phyloP scores from a whole-genome alignment of 768 basidiomycete species.

The Serendipita sp. region DNA sequence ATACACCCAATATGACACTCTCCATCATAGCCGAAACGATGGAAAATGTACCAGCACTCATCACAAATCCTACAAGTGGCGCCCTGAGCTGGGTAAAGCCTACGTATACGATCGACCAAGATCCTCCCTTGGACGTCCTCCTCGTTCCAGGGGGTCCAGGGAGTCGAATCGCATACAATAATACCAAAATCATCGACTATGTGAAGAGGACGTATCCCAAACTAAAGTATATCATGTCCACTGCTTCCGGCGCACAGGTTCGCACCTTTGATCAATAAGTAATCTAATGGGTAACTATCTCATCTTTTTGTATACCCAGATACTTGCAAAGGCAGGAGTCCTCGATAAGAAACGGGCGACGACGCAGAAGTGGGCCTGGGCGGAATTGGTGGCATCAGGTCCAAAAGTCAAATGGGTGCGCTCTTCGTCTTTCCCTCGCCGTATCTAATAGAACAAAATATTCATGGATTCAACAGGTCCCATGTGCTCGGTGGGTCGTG shows the following conservation, averaged over 20 bases:
- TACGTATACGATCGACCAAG: slow-evolving; percentile 6
- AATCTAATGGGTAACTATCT: no score
- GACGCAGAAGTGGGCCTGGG: slow-evolving; percentile 24
- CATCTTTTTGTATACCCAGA: background rate
- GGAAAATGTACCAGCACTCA: background rate
- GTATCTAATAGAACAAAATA: no score
- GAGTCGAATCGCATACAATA: slow-evolving; percentile 1
- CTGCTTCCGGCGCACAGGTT: slow-evolving; percentile 1
- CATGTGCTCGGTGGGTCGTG: slow-evolving; percentile 32
- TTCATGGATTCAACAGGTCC: background rate
- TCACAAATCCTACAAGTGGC: background rate
- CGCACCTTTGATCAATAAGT: no score
- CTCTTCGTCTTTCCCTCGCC: background rate
- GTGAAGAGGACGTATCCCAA: slow-evolving; percentile 1
- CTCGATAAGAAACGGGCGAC: slow-evolving; percentile 30
- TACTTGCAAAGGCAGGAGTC: slow-evolving; percentile 26
- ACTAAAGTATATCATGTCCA: slow-evolving; percentile 7
- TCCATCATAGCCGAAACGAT: slow-evolving; percentile 1
- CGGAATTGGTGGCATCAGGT: background rate
- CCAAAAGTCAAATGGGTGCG: slow-evolving; percentile 8
- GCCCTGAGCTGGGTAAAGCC: background rate
- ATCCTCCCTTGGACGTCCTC: background rate
- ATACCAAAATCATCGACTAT: slow-evolving; percentile 1
- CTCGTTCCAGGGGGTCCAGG: slow-evolving; percentile 1
- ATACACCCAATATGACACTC: slow-evolving; percentile 5